phyloP scores from a whole-genome alignment of 805 yeast genomes.

The Candida wancherniae region DNA sequence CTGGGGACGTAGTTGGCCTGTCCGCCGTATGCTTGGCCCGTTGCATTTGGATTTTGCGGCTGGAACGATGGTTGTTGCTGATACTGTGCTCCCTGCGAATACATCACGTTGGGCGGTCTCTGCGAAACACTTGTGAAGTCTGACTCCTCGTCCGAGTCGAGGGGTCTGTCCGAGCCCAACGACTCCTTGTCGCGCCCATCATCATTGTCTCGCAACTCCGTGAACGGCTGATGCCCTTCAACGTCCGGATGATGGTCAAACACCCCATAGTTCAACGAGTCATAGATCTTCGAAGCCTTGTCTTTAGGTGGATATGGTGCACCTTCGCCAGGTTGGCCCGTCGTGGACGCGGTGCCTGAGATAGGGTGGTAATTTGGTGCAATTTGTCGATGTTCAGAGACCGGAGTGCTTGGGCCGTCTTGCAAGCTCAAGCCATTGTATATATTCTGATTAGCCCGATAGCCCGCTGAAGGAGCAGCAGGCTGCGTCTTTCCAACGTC shows the following conservation, averaged over 20 bases:
- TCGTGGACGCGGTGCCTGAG: conserved; percentile 22
- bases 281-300: conserved; percentile 16
- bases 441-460: conserved; percentile 1
- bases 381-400: conserved; percentile 26
- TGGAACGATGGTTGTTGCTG: conserved; percentile 1
- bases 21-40: too few relatives aligned
- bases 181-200: conserved; percentile 9
- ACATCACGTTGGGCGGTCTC: conserved; percentile 58
- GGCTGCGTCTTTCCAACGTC: conserved; percentile 28
- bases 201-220: conserved; percentile 30
- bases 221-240: conserved; percentile 43
- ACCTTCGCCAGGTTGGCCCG: conserved; percentile 16
- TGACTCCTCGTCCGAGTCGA: conserved; percentile 45
- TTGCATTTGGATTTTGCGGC: too few relatives aligned
- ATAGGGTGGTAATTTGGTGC: conserved; percentile 30
- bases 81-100: conserved; percentile 9
- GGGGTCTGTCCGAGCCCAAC: conserved; percentile 6
- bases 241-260: conserved; percentile 44
- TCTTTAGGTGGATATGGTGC: conserved; percentile 24
- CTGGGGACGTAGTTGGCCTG: background rate
- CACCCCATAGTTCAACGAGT: conserved; percentile 25
- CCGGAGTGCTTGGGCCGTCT: conserved; percentile 32
- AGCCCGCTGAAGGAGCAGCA: background rate
- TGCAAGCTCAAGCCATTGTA: conserved; percentile 20
- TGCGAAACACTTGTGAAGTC: conserved; percentile 78